Conservation (phyloP, 805 yeast genomes). For the Cyberlindnera euphorbiae region DNA sequence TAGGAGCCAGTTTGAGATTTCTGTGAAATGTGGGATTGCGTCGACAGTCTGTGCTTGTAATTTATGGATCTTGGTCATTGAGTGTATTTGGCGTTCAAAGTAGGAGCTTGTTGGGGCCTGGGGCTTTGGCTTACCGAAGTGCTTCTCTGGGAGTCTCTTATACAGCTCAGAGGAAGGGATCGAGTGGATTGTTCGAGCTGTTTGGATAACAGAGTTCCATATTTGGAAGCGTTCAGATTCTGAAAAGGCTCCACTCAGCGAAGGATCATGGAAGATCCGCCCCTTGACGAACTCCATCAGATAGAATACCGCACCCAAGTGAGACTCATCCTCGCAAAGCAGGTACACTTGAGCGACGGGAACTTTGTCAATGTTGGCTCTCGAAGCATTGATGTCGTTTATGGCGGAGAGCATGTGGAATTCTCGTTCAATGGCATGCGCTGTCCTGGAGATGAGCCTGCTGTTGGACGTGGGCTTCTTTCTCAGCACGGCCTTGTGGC, state of each 20-base stretch:
- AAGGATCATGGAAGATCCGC: constrained; percentile 49
- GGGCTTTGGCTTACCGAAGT: constrained; percentile 30
- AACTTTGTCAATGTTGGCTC: constrained; percentile 26
- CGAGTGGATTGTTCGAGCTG: constrained; percentile 45
- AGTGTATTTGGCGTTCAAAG: constrained; percentile 49
- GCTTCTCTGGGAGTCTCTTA: constrained; percentile 38
- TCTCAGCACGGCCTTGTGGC: constrained; percentile 43
- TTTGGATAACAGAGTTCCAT: constrained; percentile 46
- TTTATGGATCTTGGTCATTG: constrained; percentile 39
- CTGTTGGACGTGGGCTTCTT: constrained; percentile 51
- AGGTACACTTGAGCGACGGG: constrained; percentile 52
- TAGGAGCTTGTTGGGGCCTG: constrained; percentile 30
- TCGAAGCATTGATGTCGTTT: constrained; percentile 21
- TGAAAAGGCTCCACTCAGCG: constrained; percentile 31
- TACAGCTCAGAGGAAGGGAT: constrained; percentile 40
- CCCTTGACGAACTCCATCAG: constrained; percentile 59
- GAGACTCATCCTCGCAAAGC: constrained; percentile 51
- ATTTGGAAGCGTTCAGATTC: constrained; percentile 26
- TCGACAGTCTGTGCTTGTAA: constrained; percentile 37
- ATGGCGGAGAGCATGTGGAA: constrained; percentile 44
- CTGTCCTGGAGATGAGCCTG: constrained; percentile 46
- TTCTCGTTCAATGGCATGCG: constrained; percentile 62
- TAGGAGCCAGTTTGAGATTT: constrained; percentile 38
- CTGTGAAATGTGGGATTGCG: constrained; percentile 43
- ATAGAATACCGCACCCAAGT: constrained; percentile 53